Evolutionary conservation across 108 stramenopile species (phyloP).

Genomic region (Epipyxis sp.): DNA sequence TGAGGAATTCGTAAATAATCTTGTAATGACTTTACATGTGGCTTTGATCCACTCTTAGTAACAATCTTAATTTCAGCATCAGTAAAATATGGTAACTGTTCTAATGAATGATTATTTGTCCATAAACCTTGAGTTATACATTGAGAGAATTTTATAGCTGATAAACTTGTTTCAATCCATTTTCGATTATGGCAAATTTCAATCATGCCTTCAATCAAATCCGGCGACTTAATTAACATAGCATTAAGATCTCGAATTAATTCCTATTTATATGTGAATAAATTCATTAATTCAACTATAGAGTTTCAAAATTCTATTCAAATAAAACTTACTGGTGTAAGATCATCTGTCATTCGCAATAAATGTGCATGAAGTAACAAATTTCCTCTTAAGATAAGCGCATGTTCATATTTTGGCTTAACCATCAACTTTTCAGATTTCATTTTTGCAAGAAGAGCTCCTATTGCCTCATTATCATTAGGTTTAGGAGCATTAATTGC

Average conservation of each 20-base stretch:
- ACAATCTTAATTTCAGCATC: slow-evolving; percentile 68
- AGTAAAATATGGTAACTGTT: slow-evolving; percentile 87
- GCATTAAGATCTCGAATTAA: slow-evolving; percentile 67
- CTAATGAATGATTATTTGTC: slow-evolving; percentile 72
- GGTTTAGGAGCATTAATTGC: slow-evolving; percentile 70
- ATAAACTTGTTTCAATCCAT: slow-evolving; percentile 71
- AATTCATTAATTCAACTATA: no score
- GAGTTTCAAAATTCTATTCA: slow-evolving; percentile 12
- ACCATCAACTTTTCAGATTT: slow-evolving; percentile 64
- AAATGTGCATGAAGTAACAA: slow-evolving; percentile 88
- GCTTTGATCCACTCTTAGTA: slow-evolving; percentile 58
- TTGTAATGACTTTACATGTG: slow-evolving; percentile 49
- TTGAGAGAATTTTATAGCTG: slow-evolving; percentile 86
- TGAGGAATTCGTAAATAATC: slow-evolving; percentile 70
- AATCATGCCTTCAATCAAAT: slow-evolving; percentile 92
- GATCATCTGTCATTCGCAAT: slow-evolving; percentile 33
- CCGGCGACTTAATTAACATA: slow-evolving; percentile 72
- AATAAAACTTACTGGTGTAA: no score
- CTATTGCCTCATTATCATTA: slow-evolving; percentile 47
- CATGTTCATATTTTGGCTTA: slow-evolving; percentile 81
- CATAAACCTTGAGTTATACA: slow-evolving; percentile 83
- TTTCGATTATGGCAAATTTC: slow-evolving; percentile 83
- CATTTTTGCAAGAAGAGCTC: slow-evolving; percentile 64
- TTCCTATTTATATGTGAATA: neutral
- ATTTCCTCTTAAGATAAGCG: slow-evolving; percentile 83